Conservation (phyloP, 2,329 filamentous ascomycete species). For the Coniella vitis region DNA sequence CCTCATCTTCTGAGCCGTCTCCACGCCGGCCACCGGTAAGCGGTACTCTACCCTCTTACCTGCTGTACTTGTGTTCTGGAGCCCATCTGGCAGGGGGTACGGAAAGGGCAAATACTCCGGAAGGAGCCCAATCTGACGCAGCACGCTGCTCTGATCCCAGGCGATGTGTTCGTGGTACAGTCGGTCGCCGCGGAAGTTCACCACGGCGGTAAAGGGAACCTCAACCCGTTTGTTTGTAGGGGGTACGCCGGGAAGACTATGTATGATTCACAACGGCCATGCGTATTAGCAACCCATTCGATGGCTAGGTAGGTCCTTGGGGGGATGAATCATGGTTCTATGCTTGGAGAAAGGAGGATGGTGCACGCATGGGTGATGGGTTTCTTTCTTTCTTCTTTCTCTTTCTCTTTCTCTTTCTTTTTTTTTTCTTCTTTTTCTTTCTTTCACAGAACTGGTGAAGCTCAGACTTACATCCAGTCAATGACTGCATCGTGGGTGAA, state of each 20-base stretch:
- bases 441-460: no score
- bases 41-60: slow-evolving; percentile 44
- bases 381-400: no score
- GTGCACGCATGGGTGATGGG: no score
- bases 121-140: slow-evolving; percentile 55
- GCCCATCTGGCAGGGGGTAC: slow-evolving; percentile 39
- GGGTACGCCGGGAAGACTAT: slow-evolving; percentile 47
- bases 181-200: slow-evolving; percentile 61
- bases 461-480: slow-evolving; percentile 57
- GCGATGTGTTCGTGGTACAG: slow-evolving; percentile 65
- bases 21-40: slow-evolving; percentile 52
- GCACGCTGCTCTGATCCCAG: slow-evolving; percentile 60
- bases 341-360: no score
- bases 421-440: no score
- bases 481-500: slow-evolving; percentile 57
- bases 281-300: no score
- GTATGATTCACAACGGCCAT: no score
- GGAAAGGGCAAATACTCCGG: slow-evolving; percentile 60
- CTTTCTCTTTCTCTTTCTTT: no score
- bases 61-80: slow-evolving; percentile 22
- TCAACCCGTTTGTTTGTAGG: slow-evolving; percentile 46
- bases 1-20: slow-evolving; percentile 41
- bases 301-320: no score
- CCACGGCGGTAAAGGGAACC: slow-evolving; percentile 58
- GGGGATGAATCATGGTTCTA: no score